Evolutionary conservation across 208 protist species (phyloP).

Genomic region (Crithidia brevicula): DNA sequence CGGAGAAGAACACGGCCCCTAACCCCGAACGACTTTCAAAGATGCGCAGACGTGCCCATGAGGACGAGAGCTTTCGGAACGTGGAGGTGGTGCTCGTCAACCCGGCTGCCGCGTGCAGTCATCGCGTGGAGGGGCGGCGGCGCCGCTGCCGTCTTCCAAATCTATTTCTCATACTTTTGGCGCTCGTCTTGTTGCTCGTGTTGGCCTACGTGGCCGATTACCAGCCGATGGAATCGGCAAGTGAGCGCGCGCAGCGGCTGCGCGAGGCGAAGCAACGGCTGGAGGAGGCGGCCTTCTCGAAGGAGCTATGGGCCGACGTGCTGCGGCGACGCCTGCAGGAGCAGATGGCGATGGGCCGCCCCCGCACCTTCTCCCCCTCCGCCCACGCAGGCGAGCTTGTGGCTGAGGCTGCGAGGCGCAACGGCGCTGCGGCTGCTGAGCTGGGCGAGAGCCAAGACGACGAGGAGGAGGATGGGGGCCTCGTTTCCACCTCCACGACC

Average conservation of each 20-base stretch:
- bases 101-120: neutral
- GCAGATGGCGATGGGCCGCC: neutral
- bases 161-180: neutral
- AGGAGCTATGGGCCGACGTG: neutral
- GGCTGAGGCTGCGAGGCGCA: neutral
- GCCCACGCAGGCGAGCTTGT: neutral
- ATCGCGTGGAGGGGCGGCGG: neutral
- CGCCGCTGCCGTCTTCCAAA: neutral
- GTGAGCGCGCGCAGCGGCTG: neutral
- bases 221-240: neutral
- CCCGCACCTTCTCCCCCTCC: neutral
- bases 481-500: neutral
- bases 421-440: neutral
- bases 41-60: neutral
- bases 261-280: neutral
- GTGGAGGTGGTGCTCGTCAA: neutral
- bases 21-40: neutral
- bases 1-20: neutral
- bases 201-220: neutral
- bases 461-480: neutral
- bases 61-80: neutral
- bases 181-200: neutral
- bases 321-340: conserved; percentile 1
- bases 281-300: neutral
- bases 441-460: neutral